Evolutionary conservation across 495 filamentous ascomycete species (phyloP).

Genomic region (Wilcoxina mikolae): DNA sequence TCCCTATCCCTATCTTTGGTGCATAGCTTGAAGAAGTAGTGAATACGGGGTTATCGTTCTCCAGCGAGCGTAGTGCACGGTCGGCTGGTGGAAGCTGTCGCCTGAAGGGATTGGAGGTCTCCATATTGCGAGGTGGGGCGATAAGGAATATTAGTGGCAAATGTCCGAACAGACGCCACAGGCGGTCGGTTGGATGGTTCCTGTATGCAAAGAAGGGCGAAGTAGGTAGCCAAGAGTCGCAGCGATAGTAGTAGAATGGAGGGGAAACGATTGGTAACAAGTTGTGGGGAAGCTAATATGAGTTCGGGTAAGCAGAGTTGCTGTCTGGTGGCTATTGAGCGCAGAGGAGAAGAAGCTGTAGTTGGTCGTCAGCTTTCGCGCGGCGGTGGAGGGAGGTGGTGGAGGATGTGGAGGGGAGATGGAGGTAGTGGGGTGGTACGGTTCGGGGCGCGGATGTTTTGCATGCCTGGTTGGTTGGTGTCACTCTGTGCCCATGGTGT

Average conservation of each 20-base stretch:
- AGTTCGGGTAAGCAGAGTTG: too few relatives aligned
- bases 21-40: background rate
- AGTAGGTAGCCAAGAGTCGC: background rate
- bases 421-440: background rate
- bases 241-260: slow-evolving; percentile 1
- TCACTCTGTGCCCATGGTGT: background rate
- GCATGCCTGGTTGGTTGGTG: background rate
- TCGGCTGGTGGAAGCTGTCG: background rate
- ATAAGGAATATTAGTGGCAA: background rate
- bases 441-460: background rate
- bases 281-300: background rate
- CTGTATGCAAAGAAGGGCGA: background rate
- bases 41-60: background rate
- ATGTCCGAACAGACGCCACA: background rate
- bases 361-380: too few relatives aligned
- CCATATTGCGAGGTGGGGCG: slow-evolving; percentile 1
- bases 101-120: slow-evolving; percentile 4
- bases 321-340: too few relatives aligned
- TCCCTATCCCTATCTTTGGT: background rate
- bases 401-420: background rate
- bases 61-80: background rate
- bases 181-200: background rate
- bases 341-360: too few relatives aligned
- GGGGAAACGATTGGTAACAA: background rate
- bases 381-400: too few relatives aligned